phyloP scores from a whole-genome alignment of 1,284 basidiomycete genomes.

The Macrocystidia cucumis region DNA sequence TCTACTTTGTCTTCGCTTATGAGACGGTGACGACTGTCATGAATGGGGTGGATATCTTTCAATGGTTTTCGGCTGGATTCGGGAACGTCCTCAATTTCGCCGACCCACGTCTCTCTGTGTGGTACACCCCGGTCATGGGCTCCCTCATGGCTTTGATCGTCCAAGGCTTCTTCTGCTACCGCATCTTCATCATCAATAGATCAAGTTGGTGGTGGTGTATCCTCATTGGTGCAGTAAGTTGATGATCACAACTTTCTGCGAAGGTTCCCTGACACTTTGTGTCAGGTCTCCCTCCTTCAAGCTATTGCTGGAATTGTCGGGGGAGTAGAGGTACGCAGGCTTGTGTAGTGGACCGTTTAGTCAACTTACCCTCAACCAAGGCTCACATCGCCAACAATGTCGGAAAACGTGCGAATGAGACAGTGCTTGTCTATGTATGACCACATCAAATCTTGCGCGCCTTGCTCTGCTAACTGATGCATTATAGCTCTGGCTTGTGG shows the following conservation, averaged over 20 bases:
- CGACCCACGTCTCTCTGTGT: conserved; percentile 6
- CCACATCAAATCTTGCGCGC: too few relatives aligned
- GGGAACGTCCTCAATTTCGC: conserved; percentile 13
- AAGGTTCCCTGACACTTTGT: background rate
- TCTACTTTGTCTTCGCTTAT: conserved; percentile 13
- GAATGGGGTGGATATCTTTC: conserved; percentile 13
- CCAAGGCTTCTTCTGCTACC: conserved; percentile 17
- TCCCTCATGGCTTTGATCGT: conserved; percentile 15
- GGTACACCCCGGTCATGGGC: conserved; percentile 15
- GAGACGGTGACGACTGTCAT: conserved; percentile 14
- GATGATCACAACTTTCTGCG: background rate
- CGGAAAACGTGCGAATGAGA: too few relatives aligned
- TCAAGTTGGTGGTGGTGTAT: conserved; percentile 8
- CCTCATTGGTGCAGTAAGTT: conserved; percentile 9
- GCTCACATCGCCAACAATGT: too few relatives aligned
- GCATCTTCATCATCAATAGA: conserved; percentile 15
- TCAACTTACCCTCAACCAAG: too few relatives aligned
- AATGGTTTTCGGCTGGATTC: conserved; percentile 15
- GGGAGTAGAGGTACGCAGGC: conserved; percentile 10
- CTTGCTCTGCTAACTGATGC: too few relatives aligned
- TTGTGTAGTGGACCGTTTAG: too few relatives aligned
- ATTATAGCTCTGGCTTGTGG: conserved; percentile 13
- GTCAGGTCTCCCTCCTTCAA: conserved; percentile 8
- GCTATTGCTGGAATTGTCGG: conserved; percentile 10
- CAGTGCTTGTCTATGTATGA: too few relatives aligned